Evolutionary conservation across 225 moss, liverwort and hornwort genomes (phyloP).

Genomic region (Physcomitrellopsis africana): DNA sequence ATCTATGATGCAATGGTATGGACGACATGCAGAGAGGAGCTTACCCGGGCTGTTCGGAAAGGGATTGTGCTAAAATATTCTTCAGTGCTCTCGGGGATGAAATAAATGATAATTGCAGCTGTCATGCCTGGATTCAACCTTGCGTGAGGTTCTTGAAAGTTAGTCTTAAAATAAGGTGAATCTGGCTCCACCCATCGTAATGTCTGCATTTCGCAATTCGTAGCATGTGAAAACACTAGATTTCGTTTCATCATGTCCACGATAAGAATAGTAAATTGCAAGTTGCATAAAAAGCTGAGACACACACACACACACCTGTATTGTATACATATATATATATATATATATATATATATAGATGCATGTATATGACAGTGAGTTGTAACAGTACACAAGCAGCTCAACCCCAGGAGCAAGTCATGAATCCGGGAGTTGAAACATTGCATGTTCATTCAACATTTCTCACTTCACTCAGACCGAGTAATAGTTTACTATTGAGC

Average conservation of each 20-base stretch:
- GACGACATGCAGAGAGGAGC: background rate
- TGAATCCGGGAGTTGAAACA: background rate
- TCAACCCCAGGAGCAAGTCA: background rate
- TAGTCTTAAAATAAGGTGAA: conserved; percentile 87
- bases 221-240: background rate
- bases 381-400: background rate
- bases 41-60: conserved; percentile 79
- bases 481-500: background rate
- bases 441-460: background rate
- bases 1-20: background rate
- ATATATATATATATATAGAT: no score
- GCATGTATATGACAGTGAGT: no score
- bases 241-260: background rate
- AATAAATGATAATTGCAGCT: conserved; percentile 76
- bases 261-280: background rate
- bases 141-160: conserved; percentile 92
- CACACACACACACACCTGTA: no score
- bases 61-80: conserved; percentile 71
- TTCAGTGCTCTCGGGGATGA: conserved; percentile 73
- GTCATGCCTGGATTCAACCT: conserved; percentile 82
- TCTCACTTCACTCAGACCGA: background rate
- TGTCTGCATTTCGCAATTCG: conserved; percentile 49
- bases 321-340: no score
- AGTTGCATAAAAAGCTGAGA: no score
- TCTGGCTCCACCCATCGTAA: conserved; percentile 83